Percentiles rank a stretch among this genome's conserved stretches.
phyloP scores from a whole-genome alignment of 768 basidiomycete species.

The Mycena kentingensis region DNA sequence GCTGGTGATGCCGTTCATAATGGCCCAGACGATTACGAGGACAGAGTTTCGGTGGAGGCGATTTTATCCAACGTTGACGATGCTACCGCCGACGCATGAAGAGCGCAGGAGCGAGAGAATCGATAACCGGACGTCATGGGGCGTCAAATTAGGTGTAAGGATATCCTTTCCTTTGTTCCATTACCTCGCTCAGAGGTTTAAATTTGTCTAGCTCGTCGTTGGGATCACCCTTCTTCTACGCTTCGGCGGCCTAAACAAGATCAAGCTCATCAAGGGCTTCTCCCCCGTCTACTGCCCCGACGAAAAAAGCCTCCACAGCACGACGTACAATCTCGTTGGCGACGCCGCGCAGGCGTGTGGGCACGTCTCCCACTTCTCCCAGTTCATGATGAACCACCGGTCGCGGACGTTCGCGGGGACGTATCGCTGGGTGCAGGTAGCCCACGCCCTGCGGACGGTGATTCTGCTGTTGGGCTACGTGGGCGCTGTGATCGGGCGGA shows the following conservation, averaged over 20 bases:
- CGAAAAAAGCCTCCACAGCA: neutral
- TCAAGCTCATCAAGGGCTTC: neutral
- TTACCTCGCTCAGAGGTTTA: slow-evolving; percentile 13
- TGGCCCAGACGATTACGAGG: slow-evolving; percentile 30
- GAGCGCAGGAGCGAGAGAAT: slow-evolving; percentile 2
- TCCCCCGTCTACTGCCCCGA: neutral
- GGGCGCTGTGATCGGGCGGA: slow-evolving; percentile 5
- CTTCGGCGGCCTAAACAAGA: neutral
- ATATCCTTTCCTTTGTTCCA: neutral
- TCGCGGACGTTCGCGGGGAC: slow-evolving; percentile 28
- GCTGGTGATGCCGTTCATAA: slow-evolving; percentile 24
- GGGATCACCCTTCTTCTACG: neutral
- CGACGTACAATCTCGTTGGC: neutral
- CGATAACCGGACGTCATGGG: slow-evolving; percentile 8
- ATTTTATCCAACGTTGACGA: slow-evolving; percentile 27
- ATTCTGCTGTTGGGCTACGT: slow-evolving; percentile 7
- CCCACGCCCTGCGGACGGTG: neutral
- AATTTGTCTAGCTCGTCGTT: too few species aligned
- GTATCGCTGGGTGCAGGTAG: slow-evolving; percentile 13
- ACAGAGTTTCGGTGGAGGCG: slow-evolving; percentile 27
- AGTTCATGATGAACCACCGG: slow-evolving; percentile 28
- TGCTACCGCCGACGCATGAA: slow-evolving; percentile 1
- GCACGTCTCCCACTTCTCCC: slow-evolving; percentile 12
- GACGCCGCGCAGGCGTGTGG: too few species aligned
- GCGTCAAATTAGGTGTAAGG: slow-evolving; percentile 10